Conservation (phyloP, 768 basidiomycete genomes). For the Saitozyma sp. region DNA sequence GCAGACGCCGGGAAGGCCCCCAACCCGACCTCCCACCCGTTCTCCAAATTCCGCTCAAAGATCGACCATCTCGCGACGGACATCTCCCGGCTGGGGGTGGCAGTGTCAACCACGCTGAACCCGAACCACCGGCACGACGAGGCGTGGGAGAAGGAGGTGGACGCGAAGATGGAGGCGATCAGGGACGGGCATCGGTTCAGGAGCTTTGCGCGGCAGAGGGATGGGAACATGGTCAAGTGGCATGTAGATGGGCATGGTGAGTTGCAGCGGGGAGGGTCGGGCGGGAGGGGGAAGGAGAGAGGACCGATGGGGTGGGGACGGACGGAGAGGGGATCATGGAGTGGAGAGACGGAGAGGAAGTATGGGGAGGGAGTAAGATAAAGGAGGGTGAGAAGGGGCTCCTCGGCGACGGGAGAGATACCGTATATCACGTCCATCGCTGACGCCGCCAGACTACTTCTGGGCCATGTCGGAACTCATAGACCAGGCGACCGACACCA, state of each 20-base stretch:
- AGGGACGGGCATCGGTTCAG: slow-evolving; percentile 75
- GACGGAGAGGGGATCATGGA: too few relatives aligned
- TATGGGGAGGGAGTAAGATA: neutral
- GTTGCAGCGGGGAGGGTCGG: slow-evolving; percentile 4
- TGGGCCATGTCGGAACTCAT: slow-evolving; percentile 89
- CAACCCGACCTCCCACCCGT: slow-evolving; percentile 22
- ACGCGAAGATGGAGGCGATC: slow-evolving; percentile 67
- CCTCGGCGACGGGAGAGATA: too few relatives aligned
- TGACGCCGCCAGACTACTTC: slow-evolving; percentile 69
- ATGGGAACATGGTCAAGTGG: slow-evolving; percentile 76
- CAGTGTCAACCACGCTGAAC: slow-evolving; percentile 43
- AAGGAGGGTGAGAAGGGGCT: neutral
- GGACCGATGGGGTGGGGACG: neutral
- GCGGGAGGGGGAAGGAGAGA: neutral
- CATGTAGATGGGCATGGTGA: slow-evolving; percentile 80
- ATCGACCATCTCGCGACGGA: slow-evolving; percentile 37
- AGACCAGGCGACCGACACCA: slow-evolving; percentile 64
- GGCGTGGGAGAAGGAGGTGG: slow-evolving; percentile 61
- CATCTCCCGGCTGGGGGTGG: slow-evolving; percentile 33
- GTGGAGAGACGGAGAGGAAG: neutral
- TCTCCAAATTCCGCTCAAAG: slow-evolving; percentile 35
- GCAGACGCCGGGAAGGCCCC: slow-evolving; percentile 22
- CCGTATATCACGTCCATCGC: neutral
- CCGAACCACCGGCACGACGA: slow-evolving; percentile 60
- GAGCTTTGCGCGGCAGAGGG: slow-evolving; percentile 75